phyloP scores from a whole-genome alignment of 495 filamentous ascomycete genomes.

The Penicillium herquei region DNA sequence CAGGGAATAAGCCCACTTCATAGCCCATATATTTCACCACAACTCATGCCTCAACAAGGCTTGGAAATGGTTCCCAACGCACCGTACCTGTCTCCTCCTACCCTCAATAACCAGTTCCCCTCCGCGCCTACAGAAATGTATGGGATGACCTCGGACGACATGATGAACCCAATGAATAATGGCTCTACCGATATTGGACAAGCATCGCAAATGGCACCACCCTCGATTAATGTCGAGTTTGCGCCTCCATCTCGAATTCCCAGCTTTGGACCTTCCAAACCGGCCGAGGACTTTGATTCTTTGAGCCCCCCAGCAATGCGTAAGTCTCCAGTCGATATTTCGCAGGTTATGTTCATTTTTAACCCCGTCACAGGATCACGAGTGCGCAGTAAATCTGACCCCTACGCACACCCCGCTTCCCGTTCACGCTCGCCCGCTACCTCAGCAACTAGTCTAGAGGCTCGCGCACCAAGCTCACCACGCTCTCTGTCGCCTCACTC shows the following conservation, averaged over 20 bases:
- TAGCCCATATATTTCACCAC: constrained; percentile 84
- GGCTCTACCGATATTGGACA: constrained; percentile 59
- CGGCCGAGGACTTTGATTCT: constrained; percentile 64
- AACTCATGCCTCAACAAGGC: constrained; percentile 70
- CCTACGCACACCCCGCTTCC: constrained; percentile 51
- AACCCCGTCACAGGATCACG: constrained; percentile 53
- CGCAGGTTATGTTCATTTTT: background rate
- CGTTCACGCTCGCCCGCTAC: constrained; percentile 45
- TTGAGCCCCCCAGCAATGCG: constrained; percentile 83
- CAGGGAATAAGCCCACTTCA: constrained; percentile 69
- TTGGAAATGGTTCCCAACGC: constrained; percentile 47
- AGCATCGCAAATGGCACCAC: constrained; percentile 73
- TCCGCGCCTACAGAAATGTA: constrained; percentile 54
- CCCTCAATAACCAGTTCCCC: constrained; percentile 48
- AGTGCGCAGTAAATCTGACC: constrained; percentile 69
- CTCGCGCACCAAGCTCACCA: constrained; percentile 45
- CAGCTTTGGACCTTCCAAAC: constrained; percentile 69
- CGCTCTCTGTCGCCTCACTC: constrained; percentile 67
- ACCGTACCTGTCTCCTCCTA: constrained; percentile 52
- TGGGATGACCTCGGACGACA: constrained; percentile 38
- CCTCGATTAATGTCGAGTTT: constrained; percentile 90
- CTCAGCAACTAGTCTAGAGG: constrained; percentile 45
- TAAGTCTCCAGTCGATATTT: constrained; percentile 45
- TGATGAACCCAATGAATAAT: constrained; percentile 26
- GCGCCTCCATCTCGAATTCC: constrained; percentile 77